These are phyloP conservation scores for Pythium folliculosum DNA, from an alignment of 352 stramenopile genomes.

Conservation along the genomic window DNA sequence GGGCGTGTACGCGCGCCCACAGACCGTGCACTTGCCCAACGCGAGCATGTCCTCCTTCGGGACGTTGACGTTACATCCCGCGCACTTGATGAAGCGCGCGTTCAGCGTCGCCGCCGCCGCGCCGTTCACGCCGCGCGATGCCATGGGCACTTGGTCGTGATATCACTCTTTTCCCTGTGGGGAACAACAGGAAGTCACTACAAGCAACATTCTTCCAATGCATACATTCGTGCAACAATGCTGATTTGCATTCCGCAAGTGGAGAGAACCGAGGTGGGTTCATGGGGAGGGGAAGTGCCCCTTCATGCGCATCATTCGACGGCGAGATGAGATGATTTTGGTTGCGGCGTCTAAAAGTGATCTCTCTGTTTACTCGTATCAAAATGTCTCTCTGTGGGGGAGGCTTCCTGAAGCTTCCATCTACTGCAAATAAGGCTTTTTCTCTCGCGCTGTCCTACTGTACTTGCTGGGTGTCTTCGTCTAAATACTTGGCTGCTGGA, in stretches of 20 bases:
- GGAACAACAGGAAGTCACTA: neutral
- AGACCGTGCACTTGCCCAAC: slow-evolving; percentile 65
- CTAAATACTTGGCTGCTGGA: slow-evolving; percentile 10
- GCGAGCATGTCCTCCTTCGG: slow-evolving; percentile 76
- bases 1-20: slow-evolving; percentile 43
- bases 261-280: neutral
- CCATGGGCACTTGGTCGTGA: slow-evolving; percentile 29
- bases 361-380: neutral
- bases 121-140: slow-evolving; percentile 51
- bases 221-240: neutral
- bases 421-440: neutral
- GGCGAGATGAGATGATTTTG: neutral
- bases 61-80: slow-evolving; percentile 71
- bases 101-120: slow-evolving; percentile 59
- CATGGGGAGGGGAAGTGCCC: neutral
- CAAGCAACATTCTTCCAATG: slow-evolving; percentile 8
- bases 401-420: slow-evolving; percentile 12
- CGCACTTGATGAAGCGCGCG: slow-evolving; percentile 82
- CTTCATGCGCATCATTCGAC: neutral
- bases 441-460: slow-evolving; percentile 5
- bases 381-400: neutral
- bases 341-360: neutral
- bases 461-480: neutral
- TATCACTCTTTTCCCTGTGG: neutral
- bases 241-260: neutral